phyloP scores from a whole-genome alignment of 1,284 basidiomycete species.

The Coriolopsis trogii region DNA sequence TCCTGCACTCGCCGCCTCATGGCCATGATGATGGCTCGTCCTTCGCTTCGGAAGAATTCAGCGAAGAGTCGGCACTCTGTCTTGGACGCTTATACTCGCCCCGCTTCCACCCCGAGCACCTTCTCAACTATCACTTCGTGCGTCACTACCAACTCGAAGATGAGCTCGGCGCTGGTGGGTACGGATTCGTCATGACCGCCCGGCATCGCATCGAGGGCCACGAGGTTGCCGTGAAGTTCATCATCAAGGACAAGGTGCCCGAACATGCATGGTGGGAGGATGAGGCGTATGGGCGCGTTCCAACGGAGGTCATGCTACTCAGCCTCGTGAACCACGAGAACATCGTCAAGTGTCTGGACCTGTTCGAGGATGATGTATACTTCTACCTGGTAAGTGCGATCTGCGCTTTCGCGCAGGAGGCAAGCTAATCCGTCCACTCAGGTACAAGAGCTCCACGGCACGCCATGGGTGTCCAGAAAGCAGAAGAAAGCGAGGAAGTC shows the following conservation, averaged over 20 bases:
- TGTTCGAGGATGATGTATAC: conserved; percentile 83
- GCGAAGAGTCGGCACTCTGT: conserved; percentile 26
- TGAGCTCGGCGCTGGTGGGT: conserved; percentile 89
- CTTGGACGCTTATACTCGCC: conserved; percentile 47
- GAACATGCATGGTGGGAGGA: conserved; percentile 81
- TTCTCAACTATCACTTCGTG: conserved; percentile 69
- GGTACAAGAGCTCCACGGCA: conserved; percentile 92
- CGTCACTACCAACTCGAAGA: conserved; percentile 69
- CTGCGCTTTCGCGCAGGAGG: conserved; percentile 8
- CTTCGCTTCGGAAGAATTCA: conserved; percentile 10
- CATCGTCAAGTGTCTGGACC: conserved; percentile 81
- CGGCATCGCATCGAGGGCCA: conserved; percentile 52
- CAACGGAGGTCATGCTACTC: conserved; percentile 82
- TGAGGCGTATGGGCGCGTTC: conserved; percentile 61
- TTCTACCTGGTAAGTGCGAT: conserved; percentile 81
- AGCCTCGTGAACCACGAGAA: conserved; percentile 76
- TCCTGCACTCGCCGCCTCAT: conserved; percentile 21
- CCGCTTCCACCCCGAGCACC: conserved; percentile 64
- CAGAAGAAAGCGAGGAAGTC: conserved; percentile 32
- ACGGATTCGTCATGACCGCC: conserved; percentile 92
- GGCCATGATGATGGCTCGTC: conserved; percentile 2
- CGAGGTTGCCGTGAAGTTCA: conserved; percentile 93
- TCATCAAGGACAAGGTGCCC: conserved; percentile 84
- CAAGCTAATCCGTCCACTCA: conserved; percentile 33
- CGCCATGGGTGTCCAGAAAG: conserved; percentile 67